Evolutionary conservation across 805 yeast species (phyloP), one percentile per base, ranked within the genome.

Genomic region (Metschnikowia chrysomelidarum): DNA sequence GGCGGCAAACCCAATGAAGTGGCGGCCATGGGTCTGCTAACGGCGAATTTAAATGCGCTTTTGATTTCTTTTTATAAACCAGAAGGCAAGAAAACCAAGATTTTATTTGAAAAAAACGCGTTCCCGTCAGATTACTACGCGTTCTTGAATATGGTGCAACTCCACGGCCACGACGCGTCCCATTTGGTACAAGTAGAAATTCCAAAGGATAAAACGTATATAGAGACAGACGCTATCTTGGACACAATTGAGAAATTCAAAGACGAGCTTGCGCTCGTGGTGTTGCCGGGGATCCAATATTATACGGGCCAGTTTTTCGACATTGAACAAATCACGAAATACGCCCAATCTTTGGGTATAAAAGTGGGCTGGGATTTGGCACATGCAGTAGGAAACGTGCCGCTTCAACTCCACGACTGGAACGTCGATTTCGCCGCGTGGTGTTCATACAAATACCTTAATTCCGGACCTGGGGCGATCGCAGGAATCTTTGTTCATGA

Each of bases 91-190:
- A 72, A 80, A 45, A 70, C 73, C 42, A 87, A 87, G 64, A 84
- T 89, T 27, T 54, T 89, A 44, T 85, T 85, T 55, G 98, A 89
- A 53, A 79, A 79, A 48, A 83, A 81, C 39, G 91, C 97, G 0
- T 89, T 89, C 53, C 97, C 98, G 0, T 85, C 95, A 0, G 98
- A 89, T 57, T 85, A 75, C 62, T 89, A 88, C 61, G 91, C 96
- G 3, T 77, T 89, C 45, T 71, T 74, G 44, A 85, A 86, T 52
- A 80, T 85, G 56, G 87, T 76, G 18, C 68, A 68, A 53, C 57
- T 87, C 30, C 78, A 76, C 46, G 82, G 82, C 2, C 44, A 30
- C 43, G 55, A 55, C 36, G 53, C 73, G 28, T 72, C 74, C 5
- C 77, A 78, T 30, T 67, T 89, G 45, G 60, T 91, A 22, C 86